Conservation (phyloP, 129 eudicot species). For the Pulicaria dysenterica region DNA sequence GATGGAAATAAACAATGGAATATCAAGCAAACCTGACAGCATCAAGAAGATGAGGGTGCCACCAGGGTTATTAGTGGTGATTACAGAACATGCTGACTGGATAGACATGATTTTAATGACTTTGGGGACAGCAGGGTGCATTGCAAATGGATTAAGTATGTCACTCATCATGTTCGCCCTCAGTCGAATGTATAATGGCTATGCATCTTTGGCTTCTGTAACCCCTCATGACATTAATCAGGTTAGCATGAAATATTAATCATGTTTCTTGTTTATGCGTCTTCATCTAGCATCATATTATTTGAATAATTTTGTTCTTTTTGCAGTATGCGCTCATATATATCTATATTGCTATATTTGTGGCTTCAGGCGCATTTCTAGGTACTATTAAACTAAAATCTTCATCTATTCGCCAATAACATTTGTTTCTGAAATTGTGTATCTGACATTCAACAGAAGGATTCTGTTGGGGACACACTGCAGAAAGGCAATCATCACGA, state of each 20-base stretch:
- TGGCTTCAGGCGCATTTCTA: conserved; percentile 50
- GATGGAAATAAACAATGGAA: conserved; percentile 19
- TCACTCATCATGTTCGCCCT: conserved; percentile 31
- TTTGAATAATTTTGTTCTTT: background rate
- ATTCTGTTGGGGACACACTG: conserved; percentile 42
- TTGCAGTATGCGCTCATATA: conserved; percentile 49
- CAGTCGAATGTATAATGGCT: conserved; percentile 31
- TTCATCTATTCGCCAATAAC: background rate
- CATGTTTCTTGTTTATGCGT: background rate
- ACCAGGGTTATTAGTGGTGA: conserved; percentile 25
- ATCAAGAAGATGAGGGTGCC: conserved; percentile 5
- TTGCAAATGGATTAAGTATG: conserved; percentile 38
- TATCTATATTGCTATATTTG: conserved; percentile 44
- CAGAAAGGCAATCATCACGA: conserved; percentile 44
- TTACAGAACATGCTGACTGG: conserved; percentile 39
- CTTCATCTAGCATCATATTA: conserved; percentile 6
- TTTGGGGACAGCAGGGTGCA: conserved; percentile 37
- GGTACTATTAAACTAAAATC: conserved; percentile 27
- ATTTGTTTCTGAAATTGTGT: background rate
- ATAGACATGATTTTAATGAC: conserved; percentile 34
- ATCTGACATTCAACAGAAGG: conserved; percentile 33
- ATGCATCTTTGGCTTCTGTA: conserved; percentile 29
- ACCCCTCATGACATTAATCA: conserved; percentile 28
- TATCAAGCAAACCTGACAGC: conserved; percentile 22
- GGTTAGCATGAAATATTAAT: conserved; percentile 22